Conservation (phyloP, 2,329 filamentous ascomycete species). For the Tolypocladium nubicola region DNA sequence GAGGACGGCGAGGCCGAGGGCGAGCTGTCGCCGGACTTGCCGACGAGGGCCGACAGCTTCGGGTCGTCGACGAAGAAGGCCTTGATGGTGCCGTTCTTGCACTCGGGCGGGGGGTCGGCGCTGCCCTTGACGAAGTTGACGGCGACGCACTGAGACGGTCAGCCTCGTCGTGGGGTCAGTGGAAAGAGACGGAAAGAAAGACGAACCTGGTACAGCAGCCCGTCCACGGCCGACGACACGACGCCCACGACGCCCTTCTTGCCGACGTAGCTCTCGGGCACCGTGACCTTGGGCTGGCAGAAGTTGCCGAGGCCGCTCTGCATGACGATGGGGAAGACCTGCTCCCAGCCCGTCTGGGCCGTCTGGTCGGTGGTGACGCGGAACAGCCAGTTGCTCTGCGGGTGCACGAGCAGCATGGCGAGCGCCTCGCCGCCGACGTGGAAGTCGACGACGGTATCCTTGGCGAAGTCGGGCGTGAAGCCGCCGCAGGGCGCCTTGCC, state of each 20-base stretch:
- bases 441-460: slow-evolving; percentile 37
- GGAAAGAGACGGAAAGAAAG: too few relatives aligned
- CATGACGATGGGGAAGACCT: slow-evolving; percentile 40
- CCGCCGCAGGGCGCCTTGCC: slow-evolving; percentile 43
- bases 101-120: slow-evolving; percentile 17
- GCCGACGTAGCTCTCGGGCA: slow-evolving; percentile 40
- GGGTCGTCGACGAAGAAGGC: slow-evolving; percentile 20
- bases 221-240: slow-evolving; percentile 41
- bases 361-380: slow-evolving; percentile 42
- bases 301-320: slow-evolving; percentile 45
- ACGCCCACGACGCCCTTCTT: slow-evolving; percentile 44
- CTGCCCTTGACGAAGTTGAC: slow-evolving; percentile 43
- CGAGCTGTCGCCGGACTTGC: slow-evolving; percentile 4
- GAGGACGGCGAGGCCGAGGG: slow-evolving; percentile 1
- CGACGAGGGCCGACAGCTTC: slow-evolving; percentile 22
- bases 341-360: slow-evolving; percentile 39
- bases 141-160: slow-evolving; percentile 33
- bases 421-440: slow-evolving; percentile 47
- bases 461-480: slow-evolving; percentile 33
- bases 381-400: slow-evolving; percentile 45
- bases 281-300: slow-evolving; percentile 38
- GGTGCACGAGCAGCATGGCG: slow-evolving; percentile 35
- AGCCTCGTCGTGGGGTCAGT: too few relatives aligned
- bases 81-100: slow-evolving; percentile 24
- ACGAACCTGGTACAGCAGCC: slow-evolving; percentile 44